These are phyloP conservation scores for Microstroma glucosiphilum DNA, from an alignment of 1,284 basidiomycete species.

Conservation along the genomic window DNA sequence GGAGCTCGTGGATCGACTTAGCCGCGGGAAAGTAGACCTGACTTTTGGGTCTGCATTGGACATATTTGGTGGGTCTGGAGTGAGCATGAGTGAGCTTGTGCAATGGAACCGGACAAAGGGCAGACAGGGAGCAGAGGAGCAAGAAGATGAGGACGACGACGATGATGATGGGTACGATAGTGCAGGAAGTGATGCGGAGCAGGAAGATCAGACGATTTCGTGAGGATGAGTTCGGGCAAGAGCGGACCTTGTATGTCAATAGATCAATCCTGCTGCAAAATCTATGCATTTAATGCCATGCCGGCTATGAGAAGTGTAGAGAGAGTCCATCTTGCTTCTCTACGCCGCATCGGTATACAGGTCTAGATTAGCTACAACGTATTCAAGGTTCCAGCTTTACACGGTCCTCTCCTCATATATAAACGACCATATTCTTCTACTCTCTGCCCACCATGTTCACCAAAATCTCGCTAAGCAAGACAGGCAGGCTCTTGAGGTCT, in stretches of 20 bases:
- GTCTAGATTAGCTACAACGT: too few species aligned
- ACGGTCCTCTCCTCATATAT: too few species aligned
- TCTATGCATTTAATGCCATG: too few species aligned
- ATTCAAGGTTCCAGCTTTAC: too few species aligned
- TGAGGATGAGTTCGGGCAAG: too few species aligned
- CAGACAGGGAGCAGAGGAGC: not conserved
- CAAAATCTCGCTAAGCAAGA: conserved; percentile 36
- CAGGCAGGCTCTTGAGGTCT: conserved; percentile 28
- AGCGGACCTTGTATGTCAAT: too few species aligned
- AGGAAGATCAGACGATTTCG: not conserved
- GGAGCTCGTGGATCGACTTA: conserved; percentile 72
- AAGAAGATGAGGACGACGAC: conserved; percentile 11
- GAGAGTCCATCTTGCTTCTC: too few species aligned
- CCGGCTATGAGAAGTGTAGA: too few species aligned
- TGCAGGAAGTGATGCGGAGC: conserved; percentile 10
- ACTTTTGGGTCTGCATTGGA: conserved; percentile 87
- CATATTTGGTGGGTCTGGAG: conserved; percentile 72
- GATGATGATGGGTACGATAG: conserved; percentile 12
- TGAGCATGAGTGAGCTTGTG: conserved; percentile 67
- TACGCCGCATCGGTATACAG: too few species aligned
- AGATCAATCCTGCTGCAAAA: too few species aligned
- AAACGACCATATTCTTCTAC: not conserved
- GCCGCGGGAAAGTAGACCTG: conserved; percentile 79
- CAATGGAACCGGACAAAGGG: conserved; percentile 43
- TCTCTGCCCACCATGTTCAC: conserved; percentile 9